phyloP scores from a whole-genome alignment of 2,329 filamentous ascomycete species.

The Sarocladiaceae sp. region DNA sequence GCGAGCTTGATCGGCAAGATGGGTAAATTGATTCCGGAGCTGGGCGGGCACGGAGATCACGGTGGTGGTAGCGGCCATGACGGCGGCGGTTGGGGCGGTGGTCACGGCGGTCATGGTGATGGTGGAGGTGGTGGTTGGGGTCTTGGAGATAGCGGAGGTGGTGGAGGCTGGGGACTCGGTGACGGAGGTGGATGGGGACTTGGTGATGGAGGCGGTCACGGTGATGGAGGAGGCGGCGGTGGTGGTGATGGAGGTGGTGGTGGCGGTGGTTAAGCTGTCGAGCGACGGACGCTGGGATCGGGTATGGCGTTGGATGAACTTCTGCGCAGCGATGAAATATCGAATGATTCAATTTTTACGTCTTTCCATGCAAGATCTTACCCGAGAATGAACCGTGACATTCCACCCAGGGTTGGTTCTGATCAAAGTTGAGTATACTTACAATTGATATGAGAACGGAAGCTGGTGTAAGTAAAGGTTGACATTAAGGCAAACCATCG shows the following conservation, averaged over 20 bases:
- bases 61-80: background rate
- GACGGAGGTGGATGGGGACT: background rate
- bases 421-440: too few species aligned
- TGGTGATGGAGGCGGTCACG: background rate
- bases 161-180: too few species aligned
- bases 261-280: background rate
- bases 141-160: too few species aligned
- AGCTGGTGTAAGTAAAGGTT: too few species aligned
- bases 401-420: too few species aligned
- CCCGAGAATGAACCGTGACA: too few species aligned
- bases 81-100: background rate
- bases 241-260: background rate
- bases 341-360: too few species aligned
- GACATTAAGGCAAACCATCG: too few species aligned
- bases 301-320: too few species aligned
- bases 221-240: background rate
- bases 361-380: too few species aligned
- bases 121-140: background rate
- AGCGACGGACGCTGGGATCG: background rate
- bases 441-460: too few species aligned
- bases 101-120: background rate
- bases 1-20: background rate
- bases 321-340: too few species aligned
- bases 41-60: background rate
- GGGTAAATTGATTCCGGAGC: background rate